Conservation (phyloP, 371 early-diverging fungal species). For the Funneliformis caledonium region DNA sequence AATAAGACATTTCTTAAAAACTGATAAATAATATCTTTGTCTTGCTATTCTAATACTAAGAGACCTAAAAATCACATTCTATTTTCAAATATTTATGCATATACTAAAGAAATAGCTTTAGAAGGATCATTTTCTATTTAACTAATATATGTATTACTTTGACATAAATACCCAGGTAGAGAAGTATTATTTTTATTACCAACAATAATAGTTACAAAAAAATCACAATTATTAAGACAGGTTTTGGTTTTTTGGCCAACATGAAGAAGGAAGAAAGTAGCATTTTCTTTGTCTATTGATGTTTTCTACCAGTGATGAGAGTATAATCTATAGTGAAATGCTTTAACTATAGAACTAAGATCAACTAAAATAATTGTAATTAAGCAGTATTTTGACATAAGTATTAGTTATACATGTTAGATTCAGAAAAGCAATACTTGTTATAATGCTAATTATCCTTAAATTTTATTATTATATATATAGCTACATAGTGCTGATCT, state of each 20-base stretch:
- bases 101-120: not conserved
- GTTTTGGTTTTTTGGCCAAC: not conserved
- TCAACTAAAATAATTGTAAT: not conserved
- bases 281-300: no score
- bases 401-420: not conserved
- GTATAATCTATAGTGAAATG: not conserved
- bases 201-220: slow-evolving; percentile 13
- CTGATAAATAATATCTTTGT: not conserved
- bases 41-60: not conserved
- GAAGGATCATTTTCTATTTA: not conserved
- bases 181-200: not conserved
- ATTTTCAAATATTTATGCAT: slow-evolving; percentile 1
- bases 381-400: not conserved
- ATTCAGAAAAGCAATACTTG: not conserved
- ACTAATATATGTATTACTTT: not conserved
- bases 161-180: not conserved
- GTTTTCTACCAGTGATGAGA: not conserved
- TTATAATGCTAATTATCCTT: not conserved
- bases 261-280: not conserved
- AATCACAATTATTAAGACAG: slow-evolving; percentile 1
- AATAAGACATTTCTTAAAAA: not conserved
- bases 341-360: not conserved
- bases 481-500: no score
- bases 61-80: not conserved
- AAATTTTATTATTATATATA: no score